A percentile compares a stretch with the other conserved stretches of the same genome.
These are phyloP conservation scores for Fusarium tjaetaba DNA, from an alignment of 2,329 filamentous ascomycete species.

Conservation along the genomic window DNA sequence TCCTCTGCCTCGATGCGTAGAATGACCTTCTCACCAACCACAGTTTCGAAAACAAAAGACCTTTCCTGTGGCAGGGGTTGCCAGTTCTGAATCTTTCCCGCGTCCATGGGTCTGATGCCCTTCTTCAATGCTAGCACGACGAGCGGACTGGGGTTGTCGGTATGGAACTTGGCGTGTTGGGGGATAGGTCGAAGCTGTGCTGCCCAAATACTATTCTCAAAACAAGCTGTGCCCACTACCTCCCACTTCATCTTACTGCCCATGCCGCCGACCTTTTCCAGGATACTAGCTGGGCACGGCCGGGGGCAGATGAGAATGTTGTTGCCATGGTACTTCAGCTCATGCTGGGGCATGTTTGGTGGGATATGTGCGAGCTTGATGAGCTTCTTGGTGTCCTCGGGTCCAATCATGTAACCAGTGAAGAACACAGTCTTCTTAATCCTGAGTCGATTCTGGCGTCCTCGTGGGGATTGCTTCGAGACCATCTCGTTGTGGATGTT, in stretches of 20 bases:
- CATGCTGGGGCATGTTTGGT: slow-evolving; percentile 68
- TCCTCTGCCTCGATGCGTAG: slow-evolving; percentile 82
- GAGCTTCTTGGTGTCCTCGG: slow-evolving; percentile 76
- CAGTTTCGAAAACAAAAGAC: slow-evolving; percentile 80
- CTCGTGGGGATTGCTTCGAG: slow-evolving; percentile 46
- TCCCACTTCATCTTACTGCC: slow-evolving; percentile 86
- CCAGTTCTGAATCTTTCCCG: slow-evolving; percentile 85
- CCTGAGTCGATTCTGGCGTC: slow-evolving; percentile 61
- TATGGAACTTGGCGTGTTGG: slow-evolving; percentile 74
- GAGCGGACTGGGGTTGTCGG: slow-evolving; percentile 80
- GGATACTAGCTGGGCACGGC: slow-evolving; percentile 74
- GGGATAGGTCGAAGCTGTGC: slow-evolving; percentile 80
- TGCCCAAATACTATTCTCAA: slow-evolving; percentile 88
- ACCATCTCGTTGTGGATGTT: slow-evolving; percentile 80
- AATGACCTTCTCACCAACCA: slow-evolving; percentile 86
- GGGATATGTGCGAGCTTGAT: slow-evolving; percentile 75
- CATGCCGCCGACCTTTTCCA: slow-evolving; percentile 88
- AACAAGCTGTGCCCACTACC: slow-evolving; percentile 78
- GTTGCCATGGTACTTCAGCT: slow-evolving; percentile 85
- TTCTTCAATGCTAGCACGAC: slow-evolving; percentile 85
- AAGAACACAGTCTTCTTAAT: slow-evolving; percentile 92
- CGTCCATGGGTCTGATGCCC: slow-evolving; percentile 80
- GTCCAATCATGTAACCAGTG: slow-evolving; percentile 86
- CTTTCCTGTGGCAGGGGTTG: slow-evolving; percentile 76
- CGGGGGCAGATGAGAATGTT: slow-evolving; percentile 90